These are phyloP conservation scores for Chlamydomonas asymmetrica DNA, from an alignment of 139 green algal species.

Conservation along the genomic window DNA sequence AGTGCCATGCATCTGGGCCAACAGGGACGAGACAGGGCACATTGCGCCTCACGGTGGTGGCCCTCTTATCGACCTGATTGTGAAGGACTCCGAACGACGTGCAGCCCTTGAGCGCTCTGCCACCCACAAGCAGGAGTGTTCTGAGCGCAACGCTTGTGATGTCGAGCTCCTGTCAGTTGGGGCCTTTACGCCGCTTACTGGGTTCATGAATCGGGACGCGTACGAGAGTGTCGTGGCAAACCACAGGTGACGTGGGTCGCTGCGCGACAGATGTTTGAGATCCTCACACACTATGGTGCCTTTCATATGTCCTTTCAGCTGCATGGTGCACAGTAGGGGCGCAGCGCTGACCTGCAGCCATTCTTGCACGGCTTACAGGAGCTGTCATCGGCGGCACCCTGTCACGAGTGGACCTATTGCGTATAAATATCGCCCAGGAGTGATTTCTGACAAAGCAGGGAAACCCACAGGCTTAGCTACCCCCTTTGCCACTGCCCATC, in stretches of 20 bases:
- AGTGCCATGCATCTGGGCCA: background rate
- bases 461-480: background rate
- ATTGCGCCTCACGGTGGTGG: conserved; percentile 76
- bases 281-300: too few species aligned
- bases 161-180: conserved; percentile 89
- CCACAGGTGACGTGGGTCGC: conserved; percentile 57
- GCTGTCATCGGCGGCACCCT: background rate
- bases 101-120: conserved; percentile 44
- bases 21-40: conserved; percentile 39
- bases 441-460: background rate
- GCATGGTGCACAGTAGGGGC: too few species aligned
- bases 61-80: conserved; percentile 74
- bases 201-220: conserved; percentile 84
- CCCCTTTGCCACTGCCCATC: background rate
- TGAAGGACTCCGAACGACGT: conserved; percentile 45
- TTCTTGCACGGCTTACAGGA: background rate
- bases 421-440: background rate
- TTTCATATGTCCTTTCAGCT: too few species aligned
- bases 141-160: conserved; percentile 89
- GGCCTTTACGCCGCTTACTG: conserved; percentile 84
- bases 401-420: background rate
- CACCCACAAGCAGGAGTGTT: conserved; percentile 60
- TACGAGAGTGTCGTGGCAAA: conserved; percentile 80
- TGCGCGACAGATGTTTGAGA: too few species aligned
- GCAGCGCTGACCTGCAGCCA: background rate